phyloP scores from a whole-genome alignment of 176 grass and related monocot genomes.

The Dendrocalamus sinicus region DNA sequence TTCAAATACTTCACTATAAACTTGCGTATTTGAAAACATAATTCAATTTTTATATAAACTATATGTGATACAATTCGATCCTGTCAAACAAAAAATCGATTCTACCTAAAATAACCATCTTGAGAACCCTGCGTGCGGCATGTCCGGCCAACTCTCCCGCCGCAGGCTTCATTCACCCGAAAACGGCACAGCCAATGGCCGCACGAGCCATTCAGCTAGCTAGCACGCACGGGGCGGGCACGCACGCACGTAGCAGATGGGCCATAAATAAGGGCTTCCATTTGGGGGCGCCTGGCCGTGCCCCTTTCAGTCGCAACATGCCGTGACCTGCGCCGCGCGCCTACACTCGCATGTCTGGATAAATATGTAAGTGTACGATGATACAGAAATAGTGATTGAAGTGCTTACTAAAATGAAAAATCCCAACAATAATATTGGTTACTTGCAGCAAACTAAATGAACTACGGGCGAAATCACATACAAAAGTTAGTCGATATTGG shows the following conservation, averaged over 20 bases:
- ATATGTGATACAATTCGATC: no score
- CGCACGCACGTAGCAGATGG: not conserved
- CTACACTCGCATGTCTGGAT: not conserved
- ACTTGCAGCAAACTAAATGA: no score
- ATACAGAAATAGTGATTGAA: no score
- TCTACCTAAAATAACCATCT: no score
- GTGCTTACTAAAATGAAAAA: no score
- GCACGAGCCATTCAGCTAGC: not conserved
- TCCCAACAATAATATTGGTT: no score
- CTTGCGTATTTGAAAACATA: no score
- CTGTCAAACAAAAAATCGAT: no score
- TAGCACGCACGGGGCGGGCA: not conserved
- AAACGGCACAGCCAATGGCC: not conserved
- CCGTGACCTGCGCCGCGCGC: not conserved
- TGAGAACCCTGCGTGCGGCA: not conserved
- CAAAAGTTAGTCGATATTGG: no score
- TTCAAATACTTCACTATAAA: no score
- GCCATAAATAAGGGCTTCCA: slow-evolving; percentile 36
- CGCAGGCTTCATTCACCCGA: not conserved
- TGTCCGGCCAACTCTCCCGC: not conserved
- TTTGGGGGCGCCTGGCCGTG: slow-evolving; percentile 14
- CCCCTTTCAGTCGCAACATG: slow-evolving; percentile 43
- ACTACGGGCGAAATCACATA: no score
- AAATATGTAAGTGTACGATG: not conserved
- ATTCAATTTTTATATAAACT: no score